Evolutionary conservation across 2,329 filamentous ascomycete species (phyloP), one percentile per base, ranked within the genome.

Genomic region (Calonectria honghensis): DNA sequence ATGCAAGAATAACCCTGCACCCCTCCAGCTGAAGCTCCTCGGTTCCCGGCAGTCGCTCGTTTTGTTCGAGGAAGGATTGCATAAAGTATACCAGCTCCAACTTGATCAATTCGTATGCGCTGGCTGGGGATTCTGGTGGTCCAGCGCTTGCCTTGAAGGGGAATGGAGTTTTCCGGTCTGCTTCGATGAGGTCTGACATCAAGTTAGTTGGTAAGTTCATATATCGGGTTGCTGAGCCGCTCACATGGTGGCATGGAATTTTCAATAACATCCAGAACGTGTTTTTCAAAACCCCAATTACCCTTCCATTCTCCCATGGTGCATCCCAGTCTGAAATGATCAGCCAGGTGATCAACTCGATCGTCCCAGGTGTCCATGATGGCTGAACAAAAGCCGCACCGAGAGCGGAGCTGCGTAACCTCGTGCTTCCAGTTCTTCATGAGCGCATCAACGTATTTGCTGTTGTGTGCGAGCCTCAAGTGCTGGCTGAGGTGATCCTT

Each of bases 401-500:
- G 76, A 1, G 85, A 86, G 11, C 80, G 78, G 27, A 86, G 83
- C 13, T 83, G 79, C 0, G 82, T 82, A 1, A 82, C 83, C 0
- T 80, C 79, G 0, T 82, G 79, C 75, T 84, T 84, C 85, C 85
- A 87, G 81, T 72, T 83, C 31, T 69, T 71, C 74, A 76, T 76
- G 4, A 71, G 50, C 29, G 59, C 51, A 16, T 73, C 72, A 20
- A 64, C 32, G 74, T 64, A 85, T 82, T 89, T 89, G 54, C 84
- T 70, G 35, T 70, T 82, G 70, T 87, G 85, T 1, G 86, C 82
- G 14, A 86, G 80, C 57, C 85, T 83, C 31, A 87, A 69, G 69
- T 87, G 85, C 71, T 87, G 85, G 3, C 84, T 80, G 7, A 87
- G 80, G 69, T 87, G 85, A 50, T 87, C 85, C 74, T 86, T 87